Evolutionary conservation across 768 basidiomycete genomes (phyloP), one percentile per base, ranked within the genome.

Genomic region (Xerocomellus dryophilus): DNA sequence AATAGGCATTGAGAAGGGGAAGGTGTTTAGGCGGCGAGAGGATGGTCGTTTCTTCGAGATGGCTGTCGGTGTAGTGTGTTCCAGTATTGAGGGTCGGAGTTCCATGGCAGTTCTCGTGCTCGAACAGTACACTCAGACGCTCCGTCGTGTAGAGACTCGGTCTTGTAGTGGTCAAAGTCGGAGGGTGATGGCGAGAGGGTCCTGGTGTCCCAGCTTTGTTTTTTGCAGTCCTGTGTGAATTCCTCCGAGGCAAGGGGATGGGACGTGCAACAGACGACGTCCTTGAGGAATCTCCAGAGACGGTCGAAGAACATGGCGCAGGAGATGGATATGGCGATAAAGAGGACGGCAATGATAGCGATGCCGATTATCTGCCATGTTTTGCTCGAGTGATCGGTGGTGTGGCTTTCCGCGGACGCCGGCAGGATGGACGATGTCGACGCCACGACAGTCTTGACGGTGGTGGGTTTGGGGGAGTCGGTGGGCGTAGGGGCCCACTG

Each of bases 351-450:
- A 55, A 87, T 80, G 51, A 87, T 77, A 12, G 79, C 77, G 53
- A 89, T 80, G 18, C 88, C 87, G 48, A 89, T 77, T 42, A 85
- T 77, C 68, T 86, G 85, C 86, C 86, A 88, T 63, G 74, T 76
- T 20, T 77, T 71, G 62, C 78, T 80, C 18, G 66, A 74, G 15
- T 72, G 72, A 25, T 77, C 72, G 29, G 71, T 73, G 15, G 44
- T 5, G 12, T 55, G 54, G 46, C 48, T 51, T 46, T 50, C 54
- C 27, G 50, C 39, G 18, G 59, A 41, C 17, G 32, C 39, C n/a
- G 56, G 48, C 18, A 40, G n/a, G 36, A 51, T 7, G 31, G 58
- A 21, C 12, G 66, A 17, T 12, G 44, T 32, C 12, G 60, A 36
- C 8, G 36, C 18, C 7, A n/a, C 11, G 39, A 38, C 38, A 43